phyloP scores from a whole-genome alignment of 2,329 filamentous ascomycete species.

The Furcasterigmium furcatum region DNA sequence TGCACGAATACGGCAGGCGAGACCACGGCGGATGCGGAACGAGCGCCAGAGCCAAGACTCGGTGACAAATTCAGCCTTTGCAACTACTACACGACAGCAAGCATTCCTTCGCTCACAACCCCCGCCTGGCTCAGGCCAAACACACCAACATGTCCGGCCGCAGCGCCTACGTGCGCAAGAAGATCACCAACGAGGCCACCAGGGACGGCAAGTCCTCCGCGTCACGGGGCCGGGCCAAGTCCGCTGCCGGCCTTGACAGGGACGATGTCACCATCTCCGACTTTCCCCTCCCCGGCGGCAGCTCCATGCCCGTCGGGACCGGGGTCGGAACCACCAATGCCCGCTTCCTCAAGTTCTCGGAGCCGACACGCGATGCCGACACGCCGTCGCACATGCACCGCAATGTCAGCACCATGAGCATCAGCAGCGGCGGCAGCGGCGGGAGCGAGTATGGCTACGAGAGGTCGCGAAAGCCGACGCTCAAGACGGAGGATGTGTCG shows the following conservation, averaged over 20 bases:
- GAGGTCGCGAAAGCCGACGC: conserved; percentile 35
- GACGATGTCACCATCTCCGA: conserved; percentile 34
- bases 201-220: conserved; percentile 22
- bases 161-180: conserved; percentile 57
- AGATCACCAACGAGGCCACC: conserved; percentile 47
- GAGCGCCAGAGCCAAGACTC: too few species aligned
- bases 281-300: conserved; percentile 31
- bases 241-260: conserved; percentile 32
- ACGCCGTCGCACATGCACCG: conserved; percentile 5
- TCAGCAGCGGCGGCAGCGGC: conserved; percentile 34
- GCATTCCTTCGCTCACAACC: too few species aligned
- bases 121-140: neutral
- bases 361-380: conserved; percentile 27
- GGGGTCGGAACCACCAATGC: conserved; percentile 39
- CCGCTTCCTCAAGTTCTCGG: conserved; percentile 43
- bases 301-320: conserved; percentile 23
- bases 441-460: conserved; percentile 39
- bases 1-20: too few species aligned
- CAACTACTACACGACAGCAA: too few species aligned
- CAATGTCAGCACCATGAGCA: conserved; percentile 21
- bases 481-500: conserved; percentile 47
- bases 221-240: conserved; percentile 27
- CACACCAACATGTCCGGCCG: conserved; percentile 49
- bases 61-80: too few species aligned
- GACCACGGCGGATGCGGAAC: too few species aligned